Evolutionary conservation across 1,284 basidiomycete genomes (phyloP).

Genomic region (Neonothopanus nambi): DNA sequence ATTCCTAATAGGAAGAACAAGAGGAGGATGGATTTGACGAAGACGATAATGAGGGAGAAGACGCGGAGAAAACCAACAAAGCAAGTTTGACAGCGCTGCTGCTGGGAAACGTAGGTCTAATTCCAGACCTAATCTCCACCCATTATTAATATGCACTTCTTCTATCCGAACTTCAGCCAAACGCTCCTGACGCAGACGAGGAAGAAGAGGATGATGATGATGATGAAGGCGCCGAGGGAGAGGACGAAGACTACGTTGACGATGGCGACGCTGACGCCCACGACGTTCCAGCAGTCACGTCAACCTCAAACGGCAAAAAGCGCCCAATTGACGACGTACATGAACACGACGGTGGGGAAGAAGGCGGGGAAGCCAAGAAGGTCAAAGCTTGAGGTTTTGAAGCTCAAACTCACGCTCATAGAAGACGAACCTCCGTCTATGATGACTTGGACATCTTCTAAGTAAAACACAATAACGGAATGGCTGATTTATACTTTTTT

Average conservation of each 20-base stretch:
- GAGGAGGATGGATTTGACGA: constrained; percentile 10
- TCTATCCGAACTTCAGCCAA: not conserved
- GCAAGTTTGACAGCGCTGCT: constrained; percentile 14
- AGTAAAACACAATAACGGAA: too few relatives aligned
- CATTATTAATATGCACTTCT: not conserved
- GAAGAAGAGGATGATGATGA: constrained; percentile 12
- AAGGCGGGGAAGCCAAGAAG: constrained; percentile 11
- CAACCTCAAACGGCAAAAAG: constrained; percentile 10
- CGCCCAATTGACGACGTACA: constrained; percentile 10
- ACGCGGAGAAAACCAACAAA: not conserved
- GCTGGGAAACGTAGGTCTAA: constrained; percentile 8
- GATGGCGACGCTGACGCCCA: not conserved
- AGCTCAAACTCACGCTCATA: not conserved
- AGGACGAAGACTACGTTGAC: constrained; percentile 7
- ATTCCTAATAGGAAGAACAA: not conserved
- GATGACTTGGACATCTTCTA: too few relatives aligned
- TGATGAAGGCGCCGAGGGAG: constrained; percentile 16
- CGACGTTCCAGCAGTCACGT: not conserved
- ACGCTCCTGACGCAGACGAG: constrained; percentile 31
- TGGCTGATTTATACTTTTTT: too few relatives aligned
- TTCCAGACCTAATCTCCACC: not conserved
- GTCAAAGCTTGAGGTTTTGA: constrained; percentile 8
- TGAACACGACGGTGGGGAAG: constrained; percentile 4
- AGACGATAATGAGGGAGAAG: constrained; percentile 3
- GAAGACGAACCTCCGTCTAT: not conserved